Percentiles rank a stretch among this genome's conserved stretches.
Conservation (phyloP, 768 basidiomycete genomes). For the Atractiella rhizophila region DNA sequence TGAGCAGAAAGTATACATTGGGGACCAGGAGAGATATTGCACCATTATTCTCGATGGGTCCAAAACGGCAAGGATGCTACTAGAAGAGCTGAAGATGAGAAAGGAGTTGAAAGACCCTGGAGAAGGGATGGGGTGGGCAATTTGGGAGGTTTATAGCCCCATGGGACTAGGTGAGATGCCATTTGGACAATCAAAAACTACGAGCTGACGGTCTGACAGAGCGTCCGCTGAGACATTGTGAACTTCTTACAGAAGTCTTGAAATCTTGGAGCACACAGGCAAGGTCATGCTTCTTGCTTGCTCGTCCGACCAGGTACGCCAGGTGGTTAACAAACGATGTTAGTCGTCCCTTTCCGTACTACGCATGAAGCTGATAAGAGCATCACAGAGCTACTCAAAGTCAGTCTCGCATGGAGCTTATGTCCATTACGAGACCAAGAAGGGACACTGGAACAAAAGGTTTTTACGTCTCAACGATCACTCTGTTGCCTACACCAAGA, state of each 20-base stretch:
- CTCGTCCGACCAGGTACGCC: no score
- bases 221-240: slow-evolving; percentile 67
- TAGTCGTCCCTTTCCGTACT: slow-evolving; percentile 9
- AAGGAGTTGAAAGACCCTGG: slow-evolving; percentile 31
- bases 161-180: slow-evolving; percentile 57
- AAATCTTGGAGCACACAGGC: slow-evolving; percentile 65
- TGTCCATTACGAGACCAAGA: slow-evolving; percentile 70
- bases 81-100: slow-evolving; percentile 31
- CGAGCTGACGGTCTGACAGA: slow-evolving; percentile 29
- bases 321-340: no score
- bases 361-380: background rate
- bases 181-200: background rate
- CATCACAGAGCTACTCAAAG: no score
- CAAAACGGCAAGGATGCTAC: slow-evolving; percentile 48
- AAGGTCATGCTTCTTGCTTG: slow-evolving; percentile 24
- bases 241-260: slow-evolving; percentile 50
- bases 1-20: slow-evolving; percentile 38
- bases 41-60: slow-evolving; percentile 41
- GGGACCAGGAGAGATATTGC: slow-evolving; percentile 47
- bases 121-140: slow-evolving; percentile 45
- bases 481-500: no score
- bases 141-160: slow-evolving; percentile 71
- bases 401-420: slow-evolving; percentile 31
- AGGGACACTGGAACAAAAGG: slow-evolving; percentile 89
- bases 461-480: no score